Evolutionary conservation across 192 early-diverging fungal species (phyloP), one percentile per base, ranked within the genome.

Genomic region (Haplosporangium gracile): DNA sequence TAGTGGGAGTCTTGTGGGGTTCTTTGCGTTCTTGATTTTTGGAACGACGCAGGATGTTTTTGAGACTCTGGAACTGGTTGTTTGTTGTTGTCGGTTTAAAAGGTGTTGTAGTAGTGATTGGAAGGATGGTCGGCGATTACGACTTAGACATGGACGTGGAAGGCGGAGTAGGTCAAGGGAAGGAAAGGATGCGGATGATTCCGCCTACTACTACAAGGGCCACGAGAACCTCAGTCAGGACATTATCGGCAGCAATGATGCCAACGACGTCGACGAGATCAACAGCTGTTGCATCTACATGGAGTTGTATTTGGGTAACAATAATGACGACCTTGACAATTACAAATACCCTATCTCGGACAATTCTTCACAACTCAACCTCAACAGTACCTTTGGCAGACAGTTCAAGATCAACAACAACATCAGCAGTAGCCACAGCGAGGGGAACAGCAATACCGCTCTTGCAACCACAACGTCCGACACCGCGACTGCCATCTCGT

Each of bases 1-100:
- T n/a, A 71, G 70, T 40, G 70, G 70, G 4, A 71, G 70, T 11
- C 38, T 71, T 39, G 70, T 71, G 15, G 70, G 38, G 9, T 42
- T 42, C 11, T 38, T 71, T 40, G 70, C 34, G 11, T 71, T 40
- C 24, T 16, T 71, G 38, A 34, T 71, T 20, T 71, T 71, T 40
- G 70, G 70, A 10, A 71, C 70, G 20, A 71, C 70, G 8, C 20
- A 71, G 1, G 70, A 71, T 65, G 60, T 29, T 0, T 32, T 65
- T 15, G 29, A 65, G 60, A 65, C 60, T 5, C 1, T 65, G 60
- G 10, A 2, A 1, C 2, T 10, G 29, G 29, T 32, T 24, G 11
- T 65, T 29, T 65, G 60, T 32, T 65, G 60, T 32, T 65, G n/a
- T 11, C 29, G 10, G 60, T 32, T 32, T 32, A 29, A 29, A 26